A percentile compares a stretch with the other conserved stretches of the same genome.
Conservation (phyloP, 148 eudicot genomes). For the Camellia granthamiana region DNA sequence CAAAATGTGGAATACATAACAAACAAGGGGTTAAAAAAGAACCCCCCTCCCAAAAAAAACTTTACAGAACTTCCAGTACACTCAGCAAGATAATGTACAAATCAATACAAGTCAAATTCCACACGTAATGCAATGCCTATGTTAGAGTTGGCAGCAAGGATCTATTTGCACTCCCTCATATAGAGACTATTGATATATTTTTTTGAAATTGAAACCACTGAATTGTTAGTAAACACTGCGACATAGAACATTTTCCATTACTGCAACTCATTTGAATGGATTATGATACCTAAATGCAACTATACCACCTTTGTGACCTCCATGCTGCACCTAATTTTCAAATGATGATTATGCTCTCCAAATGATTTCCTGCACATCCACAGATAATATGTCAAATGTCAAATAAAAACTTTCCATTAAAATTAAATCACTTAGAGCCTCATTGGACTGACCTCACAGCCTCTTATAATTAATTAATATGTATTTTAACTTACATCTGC, state of each 20-base stretch:
- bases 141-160: background rate
- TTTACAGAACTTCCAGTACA: no score
- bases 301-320: background rate
- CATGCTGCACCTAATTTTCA: background rate
- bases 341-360: background rate
- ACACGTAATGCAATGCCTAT: background rate
- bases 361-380: background rate
- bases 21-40: no score
- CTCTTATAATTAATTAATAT: background rate
- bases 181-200: no score
- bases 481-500: background rate
- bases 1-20: no score
- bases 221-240: background rate
- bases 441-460: background rate
- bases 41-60: no score
- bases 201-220: background rate
- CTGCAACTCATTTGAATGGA: background rate
- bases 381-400: background rate
- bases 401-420: background rate
- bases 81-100: no score
- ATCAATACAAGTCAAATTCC: no score
- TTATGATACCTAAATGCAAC: background rate
- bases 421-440: background rate
- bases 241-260: background rate
- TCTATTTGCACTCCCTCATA: background rate